Conservation (phyloP, 2,329 filamentous ascomycete genomes). For the Albophoma yamanashiensis region DNA sequence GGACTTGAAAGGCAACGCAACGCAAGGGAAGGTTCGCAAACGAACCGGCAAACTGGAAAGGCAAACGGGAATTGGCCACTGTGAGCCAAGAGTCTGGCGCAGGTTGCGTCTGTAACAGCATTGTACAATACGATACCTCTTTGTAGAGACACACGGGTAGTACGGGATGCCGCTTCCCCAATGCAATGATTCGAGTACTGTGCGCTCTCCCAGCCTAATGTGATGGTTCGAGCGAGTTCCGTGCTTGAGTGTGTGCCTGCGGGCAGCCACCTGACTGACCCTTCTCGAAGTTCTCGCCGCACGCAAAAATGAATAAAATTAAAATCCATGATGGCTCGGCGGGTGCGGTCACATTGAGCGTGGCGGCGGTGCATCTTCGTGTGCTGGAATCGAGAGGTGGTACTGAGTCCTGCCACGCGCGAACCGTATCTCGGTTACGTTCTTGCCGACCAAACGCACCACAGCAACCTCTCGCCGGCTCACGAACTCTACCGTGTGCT, state of each 20-base stretch:
- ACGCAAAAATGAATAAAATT: not conserved
- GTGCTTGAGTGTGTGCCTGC: not conserved
- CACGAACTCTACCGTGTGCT: too few species aligned
- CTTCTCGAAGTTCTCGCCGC: not conserved
- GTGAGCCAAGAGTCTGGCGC: constrained; percentile 2
- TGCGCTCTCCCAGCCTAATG: too few species aligned
- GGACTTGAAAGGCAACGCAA: not conserved
- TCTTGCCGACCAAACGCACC: not conserved
- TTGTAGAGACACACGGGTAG: constrained; percentile 2
- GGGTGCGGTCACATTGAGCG: not conserved
- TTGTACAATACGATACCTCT: constrained; percentile 22
- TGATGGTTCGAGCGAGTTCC: not conserved
- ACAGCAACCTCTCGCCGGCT: not conserved
- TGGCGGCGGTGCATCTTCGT: not conserved
- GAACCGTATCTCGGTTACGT: not conserved
- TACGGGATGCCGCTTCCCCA: not conserved
- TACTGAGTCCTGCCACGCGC: not conserved
- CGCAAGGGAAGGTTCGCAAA: not conserved
- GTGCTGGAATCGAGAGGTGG: too few species aligned
- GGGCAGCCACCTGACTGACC: not conserved
- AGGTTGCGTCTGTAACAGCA: constrained; percentile 21
- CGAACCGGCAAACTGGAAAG: not conserved
- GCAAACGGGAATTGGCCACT: not conserved
- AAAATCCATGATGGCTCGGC: too few species aligned
- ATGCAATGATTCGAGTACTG: not conserved